Evolutionary conservation across 768 basidiomycete genomes (phyloP).

Genomic region (Chalciporus sphaerocephalus): DNA sequence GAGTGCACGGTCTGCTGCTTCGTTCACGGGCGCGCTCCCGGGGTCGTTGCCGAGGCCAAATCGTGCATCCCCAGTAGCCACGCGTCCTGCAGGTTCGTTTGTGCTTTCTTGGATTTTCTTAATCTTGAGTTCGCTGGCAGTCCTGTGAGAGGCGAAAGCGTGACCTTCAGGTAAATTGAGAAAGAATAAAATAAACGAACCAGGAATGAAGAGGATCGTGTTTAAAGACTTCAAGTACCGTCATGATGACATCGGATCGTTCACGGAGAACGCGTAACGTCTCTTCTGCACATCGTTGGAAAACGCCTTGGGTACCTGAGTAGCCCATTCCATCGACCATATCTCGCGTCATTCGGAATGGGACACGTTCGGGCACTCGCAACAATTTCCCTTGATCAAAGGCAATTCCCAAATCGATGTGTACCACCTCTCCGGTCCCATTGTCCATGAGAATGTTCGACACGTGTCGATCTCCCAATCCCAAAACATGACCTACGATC

Average conservation of each 20-base stretch:
- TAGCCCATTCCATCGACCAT: conserved; percentile 93
- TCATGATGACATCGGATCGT: conserved; percentile 83
- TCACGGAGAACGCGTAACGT: conserved; percentile 87
- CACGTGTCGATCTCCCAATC: conserved; percentile 88
- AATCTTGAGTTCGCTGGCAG: conserved; percentile 71
- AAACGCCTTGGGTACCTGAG: conserved; percentile 88
- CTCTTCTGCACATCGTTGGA: conserved; percentile 92
- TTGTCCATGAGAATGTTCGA: conserved; percentile 91
- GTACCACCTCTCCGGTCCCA: conserved; percentile 79
- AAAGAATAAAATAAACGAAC: conserved; percentile 38
- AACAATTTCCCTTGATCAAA: conserved; percentile 93
- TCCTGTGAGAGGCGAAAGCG: conserved; percentile 43
- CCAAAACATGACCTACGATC: conserved; percentile 89
- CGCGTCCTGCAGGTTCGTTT: conserved; percentile 22
- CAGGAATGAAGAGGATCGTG: conserved; percentile 93
- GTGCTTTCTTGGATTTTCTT: conserved; percentile 54
- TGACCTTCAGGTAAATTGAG: neutral
- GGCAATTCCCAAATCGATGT: conserved; percentile 95
- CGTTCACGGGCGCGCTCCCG: conserved; percentile 64
- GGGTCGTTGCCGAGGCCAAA: conserved; percentile 58
- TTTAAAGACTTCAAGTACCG: conserved; percentile 94
- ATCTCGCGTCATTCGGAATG: conserved; percentile 92
- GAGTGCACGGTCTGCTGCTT: conserved; percentile 88
- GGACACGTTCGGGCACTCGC: conserved; percentile 79
- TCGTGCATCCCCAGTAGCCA: conserved; percentile 24